A percentile compares a stretch with the other conserved stretches of the same genome.
phyloP scores from a whole-genome alignment of 2,329 filamentous ascomycete genomes.

The Mycosphaerella arachidis region DNA sequence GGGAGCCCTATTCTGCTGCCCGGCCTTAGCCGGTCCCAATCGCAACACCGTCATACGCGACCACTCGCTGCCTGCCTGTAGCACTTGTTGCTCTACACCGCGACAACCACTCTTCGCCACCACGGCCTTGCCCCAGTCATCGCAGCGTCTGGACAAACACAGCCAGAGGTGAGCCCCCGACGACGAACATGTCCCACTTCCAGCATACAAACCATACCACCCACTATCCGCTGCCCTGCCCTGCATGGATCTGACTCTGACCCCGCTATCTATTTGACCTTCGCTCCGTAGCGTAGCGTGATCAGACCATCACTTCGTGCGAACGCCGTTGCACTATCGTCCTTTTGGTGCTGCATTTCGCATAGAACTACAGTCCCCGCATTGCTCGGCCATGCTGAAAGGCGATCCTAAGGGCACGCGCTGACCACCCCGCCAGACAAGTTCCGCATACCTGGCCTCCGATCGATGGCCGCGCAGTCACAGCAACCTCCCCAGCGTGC shows the following conservation, averaged over 20 bases:
- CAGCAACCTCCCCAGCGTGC: slow-evolving; percentile 22
- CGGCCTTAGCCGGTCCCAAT: background rate
- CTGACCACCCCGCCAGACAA: slow-evolving; percentile 4
- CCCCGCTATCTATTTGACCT: slow-evolving; percentile 1
- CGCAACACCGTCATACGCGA: slow-evolving; percentile 3
- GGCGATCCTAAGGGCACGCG: background rate
- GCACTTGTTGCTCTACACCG: background rate
- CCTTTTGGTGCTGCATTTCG: background rate
- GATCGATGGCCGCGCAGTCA: slow-evolving; percentile 17
- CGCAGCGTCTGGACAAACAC: background rate
- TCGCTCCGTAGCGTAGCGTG: background rate
- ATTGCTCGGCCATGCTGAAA: slow-evolving; percentile 1
- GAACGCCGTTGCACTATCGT: background rate
- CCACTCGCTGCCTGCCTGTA: background rate
- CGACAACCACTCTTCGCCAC: background rate
- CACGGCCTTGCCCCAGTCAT: background rate
- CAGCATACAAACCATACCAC: background rate
- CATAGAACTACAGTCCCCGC: background rate
- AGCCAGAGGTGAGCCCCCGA: background rate
- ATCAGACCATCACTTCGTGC: background rate
- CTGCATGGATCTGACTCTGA: background rate
- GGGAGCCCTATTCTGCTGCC: background rate
- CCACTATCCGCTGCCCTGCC: background rate
- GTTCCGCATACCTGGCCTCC: background rate
- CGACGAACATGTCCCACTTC: background rate